phyloP scores from a whole-genome alignment of 1,284 basidiomycete species.

The Stygiomarasmius scandens region DNA sequence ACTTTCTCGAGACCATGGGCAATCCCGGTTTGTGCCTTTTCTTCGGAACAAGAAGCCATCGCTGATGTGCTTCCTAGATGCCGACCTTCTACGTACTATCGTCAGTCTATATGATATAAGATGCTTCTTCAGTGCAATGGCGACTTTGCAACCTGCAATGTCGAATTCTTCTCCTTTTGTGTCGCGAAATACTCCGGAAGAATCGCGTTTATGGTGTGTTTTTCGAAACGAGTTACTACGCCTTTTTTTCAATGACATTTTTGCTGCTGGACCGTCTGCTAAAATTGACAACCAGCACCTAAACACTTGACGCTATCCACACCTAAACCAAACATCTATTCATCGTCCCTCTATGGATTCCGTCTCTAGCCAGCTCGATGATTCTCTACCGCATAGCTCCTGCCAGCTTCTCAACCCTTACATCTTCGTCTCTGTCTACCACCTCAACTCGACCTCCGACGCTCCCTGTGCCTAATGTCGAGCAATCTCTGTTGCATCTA shows the following conservation, averaged over 20 bases:
- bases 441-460: too few species aligned
- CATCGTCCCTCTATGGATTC: neutral
- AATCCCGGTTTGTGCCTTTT: conserved; percentile 34
- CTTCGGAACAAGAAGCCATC: conserved; percentile 31
- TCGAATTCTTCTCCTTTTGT: neutral
- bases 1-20: conserved; percentile 47
- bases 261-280: too few species aligned
- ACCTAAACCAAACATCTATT: neutral
- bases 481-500: too few species aligned
- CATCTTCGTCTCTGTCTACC: too few species aligned
- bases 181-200: neutral
- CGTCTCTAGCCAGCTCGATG: neutral
- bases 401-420: neutral
- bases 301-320: too few species aligned
- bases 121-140: conserved; percentile 52
- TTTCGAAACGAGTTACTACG: too few species aligned
- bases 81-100: conserved; percentile 46
- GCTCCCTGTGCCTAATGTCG: too few species aligned
- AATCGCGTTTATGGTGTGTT: neutral
- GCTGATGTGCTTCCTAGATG: conserved; percentile 42
- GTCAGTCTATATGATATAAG: conserved; percentile 51
- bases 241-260: too few species aligned
- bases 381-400: neutral
- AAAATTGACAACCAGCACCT: too few species aligned
- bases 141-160: conserved; percentile 35